Evolutionary conservation across 1,139 yeast species (phyloP).

Genomic region (Groenewaldozyma sp.): DNA sequence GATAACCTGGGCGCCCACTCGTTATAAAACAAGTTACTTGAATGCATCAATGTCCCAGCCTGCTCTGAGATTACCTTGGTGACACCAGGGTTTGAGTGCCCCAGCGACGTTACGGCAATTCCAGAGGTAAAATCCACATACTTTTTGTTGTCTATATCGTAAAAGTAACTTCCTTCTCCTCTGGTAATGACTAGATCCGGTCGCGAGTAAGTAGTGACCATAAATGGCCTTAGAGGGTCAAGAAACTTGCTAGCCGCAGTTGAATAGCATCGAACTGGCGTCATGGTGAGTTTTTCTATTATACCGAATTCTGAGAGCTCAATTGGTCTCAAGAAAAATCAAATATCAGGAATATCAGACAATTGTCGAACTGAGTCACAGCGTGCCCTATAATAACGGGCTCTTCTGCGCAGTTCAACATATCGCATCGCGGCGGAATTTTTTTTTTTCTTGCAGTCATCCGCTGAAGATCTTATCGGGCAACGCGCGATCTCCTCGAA

Average conservation of each 20-base stretch:
- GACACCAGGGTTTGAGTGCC: conserved; percentile 72
- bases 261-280: too few species aligned
- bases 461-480: too few species aligned
- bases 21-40: conserved; percentile 79
- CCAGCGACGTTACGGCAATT: conserved; percentile 91
- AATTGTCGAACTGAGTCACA: too few species aligned
- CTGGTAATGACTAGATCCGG: conserved; percentile 55
- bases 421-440: too few species aligned
- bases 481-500: too few species aligned
- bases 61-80: conserved; percentile 65
- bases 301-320: too few species aligned
- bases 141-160: conserved; percentile 68
- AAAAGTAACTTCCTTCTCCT: conserved; percentile 65
- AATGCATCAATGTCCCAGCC: conserved; percentile 63
- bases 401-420: too few species aligned
- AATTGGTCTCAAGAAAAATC: too few species aligned
- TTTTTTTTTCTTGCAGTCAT: too few species aligned
- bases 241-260: conserved; percentile 2
- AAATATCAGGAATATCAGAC: too few species aligned
- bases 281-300: too few species aligned
- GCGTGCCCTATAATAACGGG: too few species aligned
- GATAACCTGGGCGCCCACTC: conserved; percentile 77
- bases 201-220: conserved; percentile 76
- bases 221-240: conserved; percentile 13
- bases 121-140: conserved; percentile 92